Evolutionary conservation across 345 rosid genomes (phyloP), one percentile per base, ranked within the genome.

Genomic region (Euclidium syriacum): DNA sequence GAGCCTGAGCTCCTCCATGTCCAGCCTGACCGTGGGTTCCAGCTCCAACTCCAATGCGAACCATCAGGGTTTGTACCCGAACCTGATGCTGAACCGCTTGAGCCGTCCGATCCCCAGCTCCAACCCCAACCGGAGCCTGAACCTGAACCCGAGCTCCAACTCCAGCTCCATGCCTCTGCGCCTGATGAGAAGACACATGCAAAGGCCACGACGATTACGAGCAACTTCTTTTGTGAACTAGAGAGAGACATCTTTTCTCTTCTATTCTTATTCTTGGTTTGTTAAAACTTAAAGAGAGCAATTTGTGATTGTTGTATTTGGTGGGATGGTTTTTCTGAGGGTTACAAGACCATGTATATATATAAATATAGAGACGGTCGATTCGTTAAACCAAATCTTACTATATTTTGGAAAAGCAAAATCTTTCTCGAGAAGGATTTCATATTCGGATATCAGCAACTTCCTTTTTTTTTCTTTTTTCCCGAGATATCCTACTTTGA

Each of bases 61-160:
- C 62, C 54, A 19, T 49, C 58, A 9, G 49, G 67, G 23, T 29
- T 52, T 1, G 60, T 39, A 20, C 68, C 65, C 17, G 62, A 17
- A 35, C 56, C 47, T 0, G 68, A 53, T 6, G 42, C 29, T 14
- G 68, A 51, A 54, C 59, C 36, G 24, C 19, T 40, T 16, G 67
- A 62, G 1, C 52, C 24, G 50, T 53, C 36, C 6, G 43, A 39
- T 1, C 46, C 64, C 64, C 65, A 63, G 7, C 63, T 68, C 67
- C 59, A 71, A 18, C 68, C 49, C 68, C 59, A 51, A 40, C 68
- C 42, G 43, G 48, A 30, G 3, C 29, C 58, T 48, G 72, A 29
- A 33, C 27, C 10, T 30, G 69, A 64, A 52, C 34, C 52, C 11
- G 6, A 77, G 16, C 69, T 64, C 67, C 50, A 50, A 38, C 67